These are phyloP conservation scores for Codiaeum variegatum DNA, from an alignment of 441 rosid genomes.

Conservation along the genomic window DNA sequence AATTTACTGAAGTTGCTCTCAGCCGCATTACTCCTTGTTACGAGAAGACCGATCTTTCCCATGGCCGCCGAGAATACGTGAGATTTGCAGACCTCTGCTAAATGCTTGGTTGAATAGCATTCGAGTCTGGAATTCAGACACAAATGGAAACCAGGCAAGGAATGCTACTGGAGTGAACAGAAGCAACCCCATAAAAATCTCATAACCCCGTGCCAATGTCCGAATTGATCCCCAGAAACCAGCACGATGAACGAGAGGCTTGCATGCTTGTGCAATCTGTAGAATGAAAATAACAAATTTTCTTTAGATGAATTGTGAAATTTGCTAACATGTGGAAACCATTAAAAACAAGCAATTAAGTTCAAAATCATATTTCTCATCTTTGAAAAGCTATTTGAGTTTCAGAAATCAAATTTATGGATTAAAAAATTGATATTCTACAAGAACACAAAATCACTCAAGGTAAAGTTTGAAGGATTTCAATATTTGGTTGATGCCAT, in stretches of 20 bases:
- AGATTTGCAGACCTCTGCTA: slow-evolving; percentile 97
- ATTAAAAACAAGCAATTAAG: too few species aligned
- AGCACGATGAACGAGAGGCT: slow-evolving; percentile 56
- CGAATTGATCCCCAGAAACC: slow-evolving; percentile 92
- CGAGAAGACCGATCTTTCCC: slow-evolving; percentile 75
- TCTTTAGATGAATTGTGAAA: neutral
- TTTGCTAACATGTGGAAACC: too few species aligned
- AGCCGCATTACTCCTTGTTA: slow-evolving; percentile 53
- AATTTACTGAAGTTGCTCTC: neutral
- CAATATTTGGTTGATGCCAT: neutral
- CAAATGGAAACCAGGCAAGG: slow-evolving; percentile 98
- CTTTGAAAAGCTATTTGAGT: neutral
- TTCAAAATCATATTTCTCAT: neutral
- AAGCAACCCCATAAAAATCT: slow-evolving; percentile 87
- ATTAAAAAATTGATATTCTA: neutral
- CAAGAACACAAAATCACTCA: neutral
- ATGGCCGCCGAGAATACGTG: slow-evolving; percentile 95
- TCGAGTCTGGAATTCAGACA: slow-evolving; percentile 97
- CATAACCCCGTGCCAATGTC: slow-evolving; percentile 93
- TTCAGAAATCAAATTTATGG: neutral
- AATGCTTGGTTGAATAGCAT: slow-evolving; percentile 99
- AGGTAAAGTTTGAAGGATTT: neutral
- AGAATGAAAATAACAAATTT: neutral
- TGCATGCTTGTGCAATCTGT: slow-evolving; percentile 93
- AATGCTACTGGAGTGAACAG: slow-evolving; percentile 96